These are phyloP conservation scores for Magnaporthiopsis rhizophila DNA, from an alignment of 2,329 filamentous ascomycete species.

Conservation along the genomic window DNA sequence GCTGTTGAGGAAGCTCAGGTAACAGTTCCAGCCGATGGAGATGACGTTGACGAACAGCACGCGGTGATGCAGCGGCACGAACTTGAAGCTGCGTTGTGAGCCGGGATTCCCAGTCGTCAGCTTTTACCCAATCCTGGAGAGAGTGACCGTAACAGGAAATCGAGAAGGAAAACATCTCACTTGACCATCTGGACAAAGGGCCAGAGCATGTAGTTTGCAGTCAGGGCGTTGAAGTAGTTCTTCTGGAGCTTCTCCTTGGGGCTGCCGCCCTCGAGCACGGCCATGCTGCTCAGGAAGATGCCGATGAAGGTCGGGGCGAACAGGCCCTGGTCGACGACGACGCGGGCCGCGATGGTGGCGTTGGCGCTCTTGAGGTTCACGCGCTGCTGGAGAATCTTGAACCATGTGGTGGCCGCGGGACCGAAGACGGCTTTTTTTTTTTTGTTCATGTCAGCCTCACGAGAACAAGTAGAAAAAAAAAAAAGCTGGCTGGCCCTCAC, in stretches of 20 bases:
- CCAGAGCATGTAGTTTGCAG: constrained; percentile 85
- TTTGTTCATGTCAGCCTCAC: neutral
- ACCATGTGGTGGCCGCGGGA: constrained; percentile 82
- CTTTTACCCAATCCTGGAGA: too few relatives aligned
- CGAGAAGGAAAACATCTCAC: neutral
- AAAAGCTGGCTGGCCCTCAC: constrained; percentile 28
- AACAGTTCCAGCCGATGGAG: constrained; percentile 59
- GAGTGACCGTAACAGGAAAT: neutral
- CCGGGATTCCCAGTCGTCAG: neutral
- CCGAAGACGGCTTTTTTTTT: constrained; percentile 63
- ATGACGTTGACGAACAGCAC: constrained; percentile 83
- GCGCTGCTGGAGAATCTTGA: constrained; percentile 64
- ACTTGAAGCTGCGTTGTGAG: constrained; percentile 49
- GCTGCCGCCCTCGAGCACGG: constrained; percentile 62
- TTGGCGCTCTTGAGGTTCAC: constrained; percentile 58
- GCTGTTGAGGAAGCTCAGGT: constrained; percentile 55
- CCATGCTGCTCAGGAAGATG: constrained; percentile 78
- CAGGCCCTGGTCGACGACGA: constrained; percentile 69
- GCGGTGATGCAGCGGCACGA: constrained; percentile 75
- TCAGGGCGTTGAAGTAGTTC: constrained; percentile 64
- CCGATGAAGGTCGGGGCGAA: constrained; percentile 82
- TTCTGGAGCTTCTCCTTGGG: constrained; percentile 59
- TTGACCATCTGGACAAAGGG: constrained; percentile 78
- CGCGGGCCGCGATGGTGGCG: constrained; percentile 66
- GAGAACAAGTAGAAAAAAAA: too few relatives aligned